phyloP scores from a whole-genome alignment of 2,329 filamentous ascomycete species.

The Waltergamsia citrina region DNA sequence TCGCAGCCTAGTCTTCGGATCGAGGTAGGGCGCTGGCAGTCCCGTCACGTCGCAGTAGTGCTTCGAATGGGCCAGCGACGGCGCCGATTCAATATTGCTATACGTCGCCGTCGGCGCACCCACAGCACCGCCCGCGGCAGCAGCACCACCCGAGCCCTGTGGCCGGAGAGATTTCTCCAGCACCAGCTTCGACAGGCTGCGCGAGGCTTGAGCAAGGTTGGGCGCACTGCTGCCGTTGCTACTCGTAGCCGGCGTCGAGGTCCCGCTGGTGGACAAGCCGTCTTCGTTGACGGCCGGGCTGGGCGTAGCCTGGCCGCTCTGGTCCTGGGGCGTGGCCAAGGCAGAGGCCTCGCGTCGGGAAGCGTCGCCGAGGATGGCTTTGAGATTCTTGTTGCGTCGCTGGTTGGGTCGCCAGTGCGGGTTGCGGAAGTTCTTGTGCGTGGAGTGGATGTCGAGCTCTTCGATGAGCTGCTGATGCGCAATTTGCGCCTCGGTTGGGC shows the following conservation, averaged over 20 bases:
- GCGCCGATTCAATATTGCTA: conserved; percentile 92
- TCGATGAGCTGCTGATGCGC: conserved; percentile 82
- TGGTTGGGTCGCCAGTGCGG: conserved; percentile 83
- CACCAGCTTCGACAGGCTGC: conserved; percentile 78
- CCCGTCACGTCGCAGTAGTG: conserved; percentile 96
- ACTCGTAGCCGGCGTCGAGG: conserved; percentile 42
- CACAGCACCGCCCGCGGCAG: too few relatives aligned
- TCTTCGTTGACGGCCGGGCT: conserved; percentile 22
- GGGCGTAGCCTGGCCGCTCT: conserved; percentile 65
- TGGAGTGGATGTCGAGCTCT: conserved; percentile 79
- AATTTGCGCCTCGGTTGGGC: conserved; percentile 60
- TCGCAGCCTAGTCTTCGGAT: conserved; percentile 87
- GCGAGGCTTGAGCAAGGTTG: conserved; percentile 83
- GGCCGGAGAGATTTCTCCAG: conserved; percentile 66
- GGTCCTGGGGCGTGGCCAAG: conserved; percentile 67
- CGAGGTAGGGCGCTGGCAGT: conserved; percentile 80
- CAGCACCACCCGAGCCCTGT: conserved; percentile 6
- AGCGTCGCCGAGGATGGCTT: conserved; percentile 87
- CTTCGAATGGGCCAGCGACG: conserved; percentile 73
- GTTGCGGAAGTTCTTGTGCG: conserved; percentile 85
- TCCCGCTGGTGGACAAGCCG: conserved; percentile 46
- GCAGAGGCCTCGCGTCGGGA: conserved; percentile 83
- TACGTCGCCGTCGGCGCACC: conserved; percentile 79
- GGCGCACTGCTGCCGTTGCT: conserved; percentile 25
- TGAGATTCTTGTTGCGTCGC: conserved; percentile 97